These are phyloP conservation scores for Canavalia ensiformis DNA, from an alignment of 306 rosid species.

Conservation along the genomic window DNA sequence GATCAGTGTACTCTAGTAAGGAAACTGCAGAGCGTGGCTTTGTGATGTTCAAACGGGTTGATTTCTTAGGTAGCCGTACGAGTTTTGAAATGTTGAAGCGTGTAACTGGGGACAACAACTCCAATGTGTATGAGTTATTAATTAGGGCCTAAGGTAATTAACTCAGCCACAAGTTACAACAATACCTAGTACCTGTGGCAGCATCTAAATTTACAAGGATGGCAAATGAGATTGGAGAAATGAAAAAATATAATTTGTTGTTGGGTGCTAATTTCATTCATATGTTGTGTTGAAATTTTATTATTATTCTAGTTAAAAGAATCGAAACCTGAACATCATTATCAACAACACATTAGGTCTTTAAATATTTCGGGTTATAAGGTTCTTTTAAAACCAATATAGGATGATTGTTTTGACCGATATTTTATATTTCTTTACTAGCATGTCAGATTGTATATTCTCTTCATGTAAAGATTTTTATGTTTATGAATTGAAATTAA, in stretches of 20 bases:
- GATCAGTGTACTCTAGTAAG: slow-evolving; percentile 75
- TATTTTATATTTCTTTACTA: neutral
- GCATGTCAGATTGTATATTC: too few species aligned
- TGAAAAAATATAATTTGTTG: slow-evolving; percentile 1
- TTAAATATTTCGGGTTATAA: neutral
- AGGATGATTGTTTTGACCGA: neutral
- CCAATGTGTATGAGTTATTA: slow-evolving; percentile 90
- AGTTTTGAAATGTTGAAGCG: slow-evolving; percentile 97
- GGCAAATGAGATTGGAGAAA: neutral
- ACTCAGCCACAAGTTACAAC: slow-evolving; percentile 22
- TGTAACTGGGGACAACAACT: slow-evolving; percentile 81
- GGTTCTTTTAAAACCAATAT: neutral
- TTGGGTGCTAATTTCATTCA: slow-evolving; percentile 22
- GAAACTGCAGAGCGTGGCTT: slow-evolving; percentile 68
- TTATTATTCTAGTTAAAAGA: neutral
- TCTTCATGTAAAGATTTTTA: neutral
- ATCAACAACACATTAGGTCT: neutral
- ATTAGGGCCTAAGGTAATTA: slow-evolving; percentile 72
- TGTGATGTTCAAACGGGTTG: slow-evolving; percentile 72
- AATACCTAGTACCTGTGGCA: slow-evolving; percentile 2
- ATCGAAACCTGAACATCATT: neutral
- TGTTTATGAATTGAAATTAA: neutral
- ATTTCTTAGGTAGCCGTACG: slow-evolving; percentile 83
- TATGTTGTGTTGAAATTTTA: neutral
- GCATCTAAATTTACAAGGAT: slow-evolving; percentile 5